These are phyloP conservation scores for Cichorium intybus DNA, from an alignment of 140 eudicot species.

Conservation along the genomic window DNA sequence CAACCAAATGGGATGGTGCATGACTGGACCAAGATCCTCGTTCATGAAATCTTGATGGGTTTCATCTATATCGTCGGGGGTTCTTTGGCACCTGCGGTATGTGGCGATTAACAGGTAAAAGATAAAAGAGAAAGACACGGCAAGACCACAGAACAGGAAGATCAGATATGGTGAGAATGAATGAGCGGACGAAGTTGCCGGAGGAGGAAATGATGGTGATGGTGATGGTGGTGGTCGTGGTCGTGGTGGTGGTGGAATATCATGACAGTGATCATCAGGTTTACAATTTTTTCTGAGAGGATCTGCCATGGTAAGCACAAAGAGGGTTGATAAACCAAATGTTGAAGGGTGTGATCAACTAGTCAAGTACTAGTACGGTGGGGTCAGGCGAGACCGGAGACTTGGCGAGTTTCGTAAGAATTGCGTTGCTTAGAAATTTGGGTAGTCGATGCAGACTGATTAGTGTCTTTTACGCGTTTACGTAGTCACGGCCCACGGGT, in stretches of 20 bases:
- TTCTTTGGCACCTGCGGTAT: constrained; percentile 13
- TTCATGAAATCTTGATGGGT: constrained; percentile 36
- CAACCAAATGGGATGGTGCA: constrained; percentile 58
- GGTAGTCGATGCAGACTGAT: background rate
- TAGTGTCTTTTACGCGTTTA: constrained; percentile 26
- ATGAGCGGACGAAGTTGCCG: background rate
- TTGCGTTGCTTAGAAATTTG: constrained; percentile 2
- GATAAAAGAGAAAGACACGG: constrained; percentile 20
- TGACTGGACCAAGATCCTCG: constrained; percentile 33
- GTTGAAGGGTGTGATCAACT: background rate
- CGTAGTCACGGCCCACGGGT: constrained; percentile 20
- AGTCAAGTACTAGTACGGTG: background rate
- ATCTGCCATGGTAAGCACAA: constrained; percentile 12
- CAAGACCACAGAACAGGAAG: constrained; percentile 38
- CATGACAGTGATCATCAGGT: background rate
- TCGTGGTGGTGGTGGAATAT: too few relatives aligned
- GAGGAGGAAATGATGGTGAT: background rate
- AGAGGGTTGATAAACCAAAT: constrained; percentile 6
- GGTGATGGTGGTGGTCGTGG: background rate
- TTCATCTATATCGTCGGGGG: background rate
- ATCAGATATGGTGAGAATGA: constrained; percentile 23
- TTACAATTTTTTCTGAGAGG: background rate
- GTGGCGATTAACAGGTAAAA: constrained; percentile 25
- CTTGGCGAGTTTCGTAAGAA: constrained; percentile 3
- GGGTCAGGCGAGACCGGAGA: background rate